A percentile compares a stretch with the other conserved stretches of the same genome.
Evolutionary conservation across 345 rosid species (phyloP).

Genomic region (Melaleuca quinquenervia): DNA sequence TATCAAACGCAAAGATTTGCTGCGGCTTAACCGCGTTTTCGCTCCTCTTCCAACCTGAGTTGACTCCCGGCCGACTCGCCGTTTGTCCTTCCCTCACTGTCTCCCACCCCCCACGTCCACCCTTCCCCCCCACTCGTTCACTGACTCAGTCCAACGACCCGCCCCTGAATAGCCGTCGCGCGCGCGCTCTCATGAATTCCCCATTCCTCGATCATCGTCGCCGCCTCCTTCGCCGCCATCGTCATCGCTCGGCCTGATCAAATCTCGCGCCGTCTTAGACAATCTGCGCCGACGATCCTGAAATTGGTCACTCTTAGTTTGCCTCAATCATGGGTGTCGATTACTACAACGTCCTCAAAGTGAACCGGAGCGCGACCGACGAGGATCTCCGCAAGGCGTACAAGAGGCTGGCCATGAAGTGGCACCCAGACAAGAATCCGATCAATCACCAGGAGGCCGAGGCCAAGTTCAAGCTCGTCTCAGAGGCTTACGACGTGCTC

Average conservation of each 20-base stretch:
- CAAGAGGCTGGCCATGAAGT: conserved; percentile 70
- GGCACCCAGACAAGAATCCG: conserved; percentile 94
- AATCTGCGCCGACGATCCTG: not conserved
- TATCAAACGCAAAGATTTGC: not conserved
- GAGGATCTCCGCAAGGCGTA: conserved; percentile 75
- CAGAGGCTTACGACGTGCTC: conserved; percentile 81
- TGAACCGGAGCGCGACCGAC: conserved; percentile 49
- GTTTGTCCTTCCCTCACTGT: not conserved
- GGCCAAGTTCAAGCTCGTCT: conserved; percentile 75
- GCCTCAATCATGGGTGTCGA: conserved; percentile 55
- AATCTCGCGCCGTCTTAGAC: not conserved
- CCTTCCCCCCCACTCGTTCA: not conserved
- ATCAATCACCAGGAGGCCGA: conserved; percentile 61
- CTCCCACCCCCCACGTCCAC: not conserved
- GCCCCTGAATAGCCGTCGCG: not conserved
- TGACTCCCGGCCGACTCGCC: not conserved
- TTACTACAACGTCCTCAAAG: conserved; percentile 78
- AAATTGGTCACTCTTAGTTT: not conserved
- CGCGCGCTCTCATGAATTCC: not conserved
- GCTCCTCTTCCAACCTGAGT: not conserved
- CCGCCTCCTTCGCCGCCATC: not conserved
- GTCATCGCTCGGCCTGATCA: not conserved
- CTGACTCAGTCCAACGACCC: not conserved
- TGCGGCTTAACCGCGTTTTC: not conserved
- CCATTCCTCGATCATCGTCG: not conserved